Evolutionary conservation across 23 red algal species (phyloP), one percentile per base, ranked within the genome.

Genomic region (Pyropia yezoensis): DNA sequence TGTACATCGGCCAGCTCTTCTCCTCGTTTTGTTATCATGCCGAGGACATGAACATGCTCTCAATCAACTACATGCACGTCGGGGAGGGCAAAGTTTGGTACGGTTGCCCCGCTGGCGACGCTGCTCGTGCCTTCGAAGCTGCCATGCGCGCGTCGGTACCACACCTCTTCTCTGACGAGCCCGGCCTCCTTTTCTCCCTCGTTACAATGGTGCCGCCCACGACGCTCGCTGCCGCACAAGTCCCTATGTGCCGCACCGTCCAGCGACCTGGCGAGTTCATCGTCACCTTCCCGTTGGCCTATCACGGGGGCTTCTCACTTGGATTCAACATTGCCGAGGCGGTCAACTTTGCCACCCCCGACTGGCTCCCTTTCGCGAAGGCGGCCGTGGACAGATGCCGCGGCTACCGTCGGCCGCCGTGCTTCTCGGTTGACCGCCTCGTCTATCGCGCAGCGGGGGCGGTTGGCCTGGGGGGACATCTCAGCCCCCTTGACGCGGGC

Each of bases 21-120:
- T 64, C 80, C 15, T 56, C 65, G 32, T 85, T 85, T 70, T 57
- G 69, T 45, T 77, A 50, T 23, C 80, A 85, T 33, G 55, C 61
- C 20, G 80, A 85, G 51, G 80, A 85, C 56, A 64, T 50, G 19
- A 54, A 76, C 64, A 50, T 85, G 21, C 75, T 57, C 27, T 69
- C 62, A 22, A 22, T 85, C 27, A 73, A 71, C 47, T 77, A 54
- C 26, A 47, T 79, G 26, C 64, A 76, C 20, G 51, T 28, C 52
- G 73, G 71, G 1, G 72, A 33, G n/a, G 52, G 29, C 27, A 75
- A 85, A n/a, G 30, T 85, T 33, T 85, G 80, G 80, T 85, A 85
- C 60, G 80, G 80, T 4, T 50, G 33, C 32, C 61, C 70, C 39
- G 69, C 57, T 3, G 80, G 80, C 49, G 1, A 60, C 0, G 73